These are phyloP conservation scores for Pythium rhizo-oryzae DNA, from an alignment of 352 stramenopile species.

Conservation along the genomic window DNA sequence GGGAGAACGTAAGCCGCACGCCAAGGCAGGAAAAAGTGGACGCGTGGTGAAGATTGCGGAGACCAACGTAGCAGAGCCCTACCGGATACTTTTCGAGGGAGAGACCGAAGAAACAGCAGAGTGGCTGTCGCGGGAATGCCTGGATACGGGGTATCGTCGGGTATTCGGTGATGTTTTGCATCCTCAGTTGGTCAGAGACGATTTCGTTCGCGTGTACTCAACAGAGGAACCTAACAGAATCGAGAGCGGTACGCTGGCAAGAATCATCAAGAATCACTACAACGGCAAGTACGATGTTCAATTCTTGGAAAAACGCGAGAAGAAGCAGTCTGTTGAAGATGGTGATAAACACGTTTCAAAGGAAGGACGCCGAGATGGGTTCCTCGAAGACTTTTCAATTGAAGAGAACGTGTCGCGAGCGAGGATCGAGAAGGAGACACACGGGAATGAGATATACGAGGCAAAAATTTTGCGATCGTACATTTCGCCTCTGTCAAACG, in stretches of 20 bases:
- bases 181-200: conserved; percentile 43
- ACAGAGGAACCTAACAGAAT: not conserved
- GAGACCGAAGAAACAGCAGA: conserved; percentile 30
- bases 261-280: conserved; percentile 40
- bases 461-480: conserved; percentile 37
- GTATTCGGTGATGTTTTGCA: conserved; percentile 34
- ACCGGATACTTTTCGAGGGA: conserved; percentile 41
- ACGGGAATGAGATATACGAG: conserved; percentile 35
- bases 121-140: conserved; percentile 35
- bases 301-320: conserved; percentile 40
- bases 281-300: conserved; percentile 58
- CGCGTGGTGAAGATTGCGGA: conserved; percentile 36
- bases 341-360: not conserved
- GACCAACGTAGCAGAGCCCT: conserved; percentile 27
- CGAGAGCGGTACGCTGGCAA: conserved; percentile 25
- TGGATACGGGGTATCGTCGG: conserved; percentile 41
- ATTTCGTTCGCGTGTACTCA: conserved; percentile 44
- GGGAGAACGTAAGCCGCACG: not conserved
- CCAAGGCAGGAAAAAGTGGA: conserved; percentile 35
- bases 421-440: conserved; percentile 32
- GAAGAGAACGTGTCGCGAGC: conserved; percentile 35
- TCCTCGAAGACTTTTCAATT: not conserved
- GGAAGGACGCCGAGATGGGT: too few species aligned
- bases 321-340: not conserved
- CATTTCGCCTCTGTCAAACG: not conserved